A percentile compares a stretch with the other conserved stretches of the same genome.
These are phyloP conservation scores for Synchytrium microbalum DNA, from an alignment of 371 early-diverging fungal genomes.

Conservation along the genomic window DNA sequence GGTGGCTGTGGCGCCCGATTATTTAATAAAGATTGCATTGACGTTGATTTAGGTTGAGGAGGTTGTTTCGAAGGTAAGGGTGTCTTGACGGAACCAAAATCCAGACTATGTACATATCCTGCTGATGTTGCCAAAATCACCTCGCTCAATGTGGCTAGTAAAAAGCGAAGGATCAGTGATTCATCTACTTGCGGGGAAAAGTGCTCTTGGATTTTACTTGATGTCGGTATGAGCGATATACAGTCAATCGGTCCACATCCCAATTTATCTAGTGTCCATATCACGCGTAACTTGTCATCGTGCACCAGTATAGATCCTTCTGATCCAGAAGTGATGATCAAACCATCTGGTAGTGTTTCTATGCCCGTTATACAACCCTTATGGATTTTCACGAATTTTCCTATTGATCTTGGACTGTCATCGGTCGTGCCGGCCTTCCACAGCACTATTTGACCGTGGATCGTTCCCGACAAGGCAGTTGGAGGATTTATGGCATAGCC, in stretches of 20 bases:
- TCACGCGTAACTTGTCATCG: constrained; percentile 34
- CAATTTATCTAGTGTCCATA: constrained; percentile 37
- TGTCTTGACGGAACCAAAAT: no score
- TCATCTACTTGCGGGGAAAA: no score
- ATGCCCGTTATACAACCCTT: not conserved
- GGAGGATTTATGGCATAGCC: constrained; percentile 22
- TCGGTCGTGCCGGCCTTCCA: not conserved
- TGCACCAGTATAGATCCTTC: constrained; percentile 31
- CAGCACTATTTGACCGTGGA: not conserved
- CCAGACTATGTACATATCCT: not conserved
- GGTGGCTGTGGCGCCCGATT: not conserved
- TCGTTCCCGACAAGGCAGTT: constrained; percentile 10
- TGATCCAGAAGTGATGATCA: not conserved
- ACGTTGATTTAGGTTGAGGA: not conserved
- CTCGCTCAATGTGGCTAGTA: not conserved
- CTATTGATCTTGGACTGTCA: not conserved
- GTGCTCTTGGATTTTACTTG: no score
- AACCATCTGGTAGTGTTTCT: not conserved
- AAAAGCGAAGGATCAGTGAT: not conserved
- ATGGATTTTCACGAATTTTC: not conserved
- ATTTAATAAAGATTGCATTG: not conserved
- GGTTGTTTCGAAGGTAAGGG: not conserved
- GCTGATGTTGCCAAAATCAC: not conserved
- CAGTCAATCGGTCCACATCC: constrained; percentile 31
- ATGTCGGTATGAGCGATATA: constrained; percentile 15